These are phyloP conservation scores for Penicillium lagena DNA, from an alignment of 495 filamentous ascomycete species.

Conservation along the genomic window DNA sequence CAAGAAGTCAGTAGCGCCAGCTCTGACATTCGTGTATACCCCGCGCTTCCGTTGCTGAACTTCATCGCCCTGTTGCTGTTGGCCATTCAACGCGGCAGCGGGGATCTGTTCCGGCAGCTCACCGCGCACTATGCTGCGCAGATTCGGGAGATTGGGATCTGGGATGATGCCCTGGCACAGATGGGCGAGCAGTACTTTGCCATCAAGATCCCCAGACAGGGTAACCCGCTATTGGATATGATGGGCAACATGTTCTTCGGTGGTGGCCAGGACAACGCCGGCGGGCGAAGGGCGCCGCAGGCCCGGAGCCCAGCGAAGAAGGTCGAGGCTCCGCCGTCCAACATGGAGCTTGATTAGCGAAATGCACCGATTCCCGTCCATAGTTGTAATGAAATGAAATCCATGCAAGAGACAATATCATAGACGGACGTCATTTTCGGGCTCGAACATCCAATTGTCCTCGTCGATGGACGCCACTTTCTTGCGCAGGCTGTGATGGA, in stretches of 20 bases:
- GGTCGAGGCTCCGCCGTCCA: conserved; percentile 43
- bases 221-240: conserved; percentile 92
- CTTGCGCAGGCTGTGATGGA: conserved; percentile 63
- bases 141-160: conserved; percentile 65
- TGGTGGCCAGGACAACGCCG: conserved; percentile 41
- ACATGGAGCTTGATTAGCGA: conserved; percentile 48
- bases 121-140: conserved; percentile 72
- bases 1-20: conserved; percentile 75
- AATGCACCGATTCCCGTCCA: neutral
- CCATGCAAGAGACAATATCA: conserved; percentile 10
- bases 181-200: conserved; percentile 96
- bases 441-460: conserved; percentile 90
- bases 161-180: conserved; percentile 79
- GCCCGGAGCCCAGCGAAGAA: conserved; percentile 31
- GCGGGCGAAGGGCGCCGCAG: conserved; percentile 30
- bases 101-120: conserved; percentile 77
- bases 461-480: conserved; percentile 70
- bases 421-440: conserved; percentile 44
- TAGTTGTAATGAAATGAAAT: conserved; percentile 17
- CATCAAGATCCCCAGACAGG: conserved; percentile 82
- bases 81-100: conserved; percentile 70
- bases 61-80: conserved; percentile 81
- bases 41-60: conserved; percentile 81
- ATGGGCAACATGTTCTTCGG: conserved; percentile 92
- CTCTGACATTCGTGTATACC: conserved; percentile 75